Base-by-base conservation (phyloP, 116 monocot genomes). In the Thalassia testudinum region DNA sequence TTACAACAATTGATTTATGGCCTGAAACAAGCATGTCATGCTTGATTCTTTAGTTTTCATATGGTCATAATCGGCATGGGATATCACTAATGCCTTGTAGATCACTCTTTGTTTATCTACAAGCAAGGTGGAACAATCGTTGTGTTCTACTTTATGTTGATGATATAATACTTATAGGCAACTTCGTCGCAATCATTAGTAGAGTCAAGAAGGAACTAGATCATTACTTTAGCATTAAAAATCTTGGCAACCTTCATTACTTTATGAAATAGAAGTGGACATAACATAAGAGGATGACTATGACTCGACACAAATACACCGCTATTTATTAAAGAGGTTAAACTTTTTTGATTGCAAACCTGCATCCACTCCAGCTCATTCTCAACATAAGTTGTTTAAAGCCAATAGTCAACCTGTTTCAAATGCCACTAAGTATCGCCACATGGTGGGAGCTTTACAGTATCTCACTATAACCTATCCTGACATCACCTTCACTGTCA, bases 1-100 rank as follows among this genome's bases (percentile, higher is more conserved):
- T 13, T 54, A 19, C 54, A 37, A 14, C 28, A 54, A 34, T 17
- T 34, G 15, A 54, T 54, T 37, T 54, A 54, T 54, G 54, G 54
- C 7, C 54, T 54, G 12, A 54, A 54, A 20, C 54, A 54, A 20
- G 18, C n/a, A 34, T 34, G 30, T 7, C 7, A 12, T n/a, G 34
- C 13, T n/a, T n/a, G n/a, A n/a, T 14, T 54, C n/a, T 27, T 54
- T 18, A 19, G 17, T n/a, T 28, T 24, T n/a, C n/a, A n/a, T n/a
- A n/a, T n/a, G n/a, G n/a, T n/a, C n/a, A n/a, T n/a, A n/a, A n/a
- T n/a, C n/a, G 13, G 8, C 24, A n/a, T n/a, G n/a, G n/a, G n/a
- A n/a, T n/a, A n/a, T n/a, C n/a, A n/a, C n/a, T n/a, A n/a, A n/a
- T n/a, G n/a, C n/a, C n/a, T n/a, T n/a, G n/a, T n/a, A n/a, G n/a